Percentiles rank a stretch among this genome's conserved stretches.
Conservation (phyloP, 352 stramenopile species). For the Pythium pyrilobum region DNA sequence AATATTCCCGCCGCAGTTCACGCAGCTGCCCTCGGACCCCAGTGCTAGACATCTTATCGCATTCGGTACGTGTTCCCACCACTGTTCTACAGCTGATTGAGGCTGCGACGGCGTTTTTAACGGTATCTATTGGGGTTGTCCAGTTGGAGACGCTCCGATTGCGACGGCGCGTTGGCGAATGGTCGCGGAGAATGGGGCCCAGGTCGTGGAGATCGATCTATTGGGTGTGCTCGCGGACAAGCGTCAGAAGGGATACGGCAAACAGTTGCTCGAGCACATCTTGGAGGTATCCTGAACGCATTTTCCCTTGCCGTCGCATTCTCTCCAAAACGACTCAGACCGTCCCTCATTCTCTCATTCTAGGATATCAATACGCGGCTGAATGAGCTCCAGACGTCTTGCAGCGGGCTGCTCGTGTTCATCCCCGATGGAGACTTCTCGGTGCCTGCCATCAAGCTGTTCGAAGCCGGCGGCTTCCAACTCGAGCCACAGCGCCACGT, state of each 20-base stretch:
- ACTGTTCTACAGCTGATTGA: too few species aligned
- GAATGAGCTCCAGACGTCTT: conserved; percentile 20
- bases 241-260: conserved; percentile 44
- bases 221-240: conserved; percentile 54
- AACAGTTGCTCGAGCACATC: conserved; percentile 38
- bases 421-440: conserved; percentile 32
- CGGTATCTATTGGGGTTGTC: conserved; percentile 3
- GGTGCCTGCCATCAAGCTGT: conserved; percentile 37
- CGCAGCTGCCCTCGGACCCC: conserved; percentile 30
- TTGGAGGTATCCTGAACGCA: conserved; percentile 31
- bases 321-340: neutral
- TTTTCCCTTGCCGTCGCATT: conserved; percentile 2
- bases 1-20: conserved; percentile 29
- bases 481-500: conserved; percentile 26
- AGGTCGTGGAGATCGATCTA: conserved; percentile 50
- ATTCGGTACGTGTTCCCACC: conserved; percentile 63
- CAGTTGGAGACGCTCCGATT: conserved; percentile 71
- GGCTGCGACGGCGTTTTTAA: neutral
- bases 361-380: conserved; percentile 51
- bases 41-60: conserved; percentile 49
- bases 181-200: conserved; percentile 30
- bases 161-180: conserved; percentile 47
- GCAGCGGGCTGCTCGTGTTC: conserved; percentile 34
- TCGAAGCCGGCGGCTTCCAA: conserved; percentile 50
- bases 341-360: neutral